Base-by-base conservation (phyloP, 345 rosid genomes). In the Salix purpurea region DNA sequence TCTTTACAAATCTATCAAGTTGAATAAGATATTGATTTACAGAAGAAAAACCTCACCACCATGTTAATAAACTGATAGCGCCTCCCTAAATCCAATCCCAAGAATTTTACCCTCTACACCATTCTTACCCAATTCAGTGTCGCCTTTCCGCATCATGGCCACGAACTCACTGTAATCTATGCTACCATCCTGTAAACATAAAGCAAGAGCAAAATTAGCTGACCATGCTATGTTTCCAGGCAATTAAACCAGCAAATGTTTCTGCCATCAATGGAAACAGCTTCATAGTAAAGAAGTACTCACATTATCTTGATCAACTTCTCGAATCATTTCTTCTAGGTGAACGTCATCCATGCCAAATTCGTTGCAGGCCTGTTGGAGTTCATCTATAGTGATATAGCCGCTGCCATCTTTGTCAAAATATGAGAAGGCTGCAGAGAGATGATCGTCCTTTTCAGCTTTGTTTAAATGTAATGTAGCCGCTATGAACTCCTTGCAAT, bases 291-390 rank as follows among this genome's bases (percentile, higher is more conserved):
- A 58, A 3, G 28, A 56, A 58, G 28, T 19, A 78, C 96, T 90
- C 79, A 92, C 97, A 72, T 92, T 88, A 62, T 92, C 93, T 64
- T 87, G 90, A 85, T 92, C 96, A 23, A 85, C 87, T 86, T 89
- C 92, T 62, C 75, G 60, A 37, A 89, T 89, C 80, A 87, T 85
- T 48, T 88, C 94, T 79, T 86, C 90, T 67, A 88, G 69, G 78
- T 76, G 83, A 34, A 83, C 76, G 50, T 89, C 90, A 67, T 80
- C 84, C 23, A 89, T 77, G 72, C 90, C 92, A 13, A 90, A 86
- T 74, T 90, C 92, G 67, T 87, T 74, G 83, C 96, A 90, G 75
- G 91, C 94, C 76, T 85, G 80, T 78, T 88, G 90, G 75, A 91
- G 88, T 86, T 89, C 93, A 75, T 89, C 92, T 58, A 80, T 77